These are phyloP conservation scores for Colletotrichum tamarilloi DNA, from an alignment of 2,329 filamentous ascomycete species.

Conservation along the genomic window DNA sequence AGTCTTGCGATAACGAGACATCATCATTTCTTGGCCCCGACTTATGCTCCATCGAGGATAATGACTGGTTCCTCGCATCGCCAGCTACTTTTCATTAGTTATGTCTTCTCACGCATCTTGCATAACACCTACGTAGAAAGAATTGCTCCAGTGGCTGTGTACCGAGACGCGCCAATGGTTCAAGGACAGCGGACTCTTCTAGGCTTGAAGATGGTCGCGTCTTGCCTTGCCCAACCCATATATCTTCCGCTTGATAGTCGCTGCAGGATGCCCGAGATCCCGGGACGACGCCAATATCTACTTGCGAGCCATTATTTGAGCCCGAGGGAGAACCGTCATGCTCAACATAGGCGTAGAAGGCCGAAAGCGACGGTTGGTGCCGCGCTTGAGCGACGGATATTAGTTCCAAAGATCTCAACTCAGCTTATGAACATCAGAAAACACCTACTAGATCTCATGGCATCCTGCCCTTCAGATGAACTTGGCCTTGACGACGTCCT, in stretches of 20 bases:
- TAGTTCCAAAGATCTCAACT: background rate
- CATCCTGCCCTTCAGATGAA: background rate
- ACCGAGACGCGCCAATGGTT: background rate
- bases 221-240: background rate
- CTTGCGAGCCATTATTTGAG: background rate
- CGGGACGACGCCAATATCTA: background rate
- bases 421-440: background rate
- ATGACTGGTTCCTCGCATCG: background rate
- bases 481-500: slow-evolving; percentile 2
- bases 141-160: background rate
- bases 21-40: background rate
- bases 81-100: background rate
- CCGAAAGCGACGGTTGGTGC: slow-evolving; percentile 21
- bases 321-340: background rate
- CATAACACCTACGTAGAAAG: background rate
- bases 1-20: background rate
- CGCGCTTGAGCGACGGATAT: slow-evolving; percentile 6
- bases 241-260: background rate
- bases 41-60: background rate
- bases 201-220: background rate
- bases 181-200: background rate
- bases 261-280: slow-evolving; percentile 4
- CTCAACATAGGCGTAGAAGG: slow-evolving; percentile 25
- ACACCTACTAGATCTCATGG: slow-evolving; percentile 8
- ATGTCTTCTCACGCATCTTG: background rate